Evolutionary conservation across 352 stramenopile genomes (phyloP).

Genomic region (Globisporangium cylindrosporum): DNA sequence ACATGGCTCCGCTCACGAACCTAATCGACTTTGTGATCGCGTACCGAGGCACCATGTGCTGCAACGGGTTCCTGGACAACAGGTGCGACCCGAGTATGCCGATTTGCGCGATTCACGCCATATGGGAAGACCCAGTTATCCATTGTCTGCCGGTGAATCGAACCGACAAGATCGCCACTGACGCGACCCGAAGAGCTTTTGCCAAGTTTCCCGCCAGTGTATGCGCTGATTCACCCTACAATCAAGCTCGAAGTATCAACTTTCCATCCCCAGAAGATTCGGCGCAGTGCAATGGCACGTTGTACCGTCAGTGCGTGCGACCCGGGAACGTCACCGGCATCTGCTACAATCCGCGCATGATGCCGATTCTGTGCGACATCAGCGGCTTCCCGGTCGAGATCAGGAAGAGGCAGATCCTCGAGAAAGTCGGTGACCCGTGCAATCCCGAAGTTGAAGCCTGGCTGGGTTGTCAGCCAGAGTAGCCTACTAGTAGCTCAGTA

Average conservation of each 20-base stretch:
- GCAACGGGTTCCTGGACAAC: slow-evolving; percentile 18
- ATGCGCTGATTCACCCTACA: too few relatives aligned
- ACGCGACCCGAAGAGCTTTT: neutral
- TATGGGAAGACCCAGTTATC: neutral
- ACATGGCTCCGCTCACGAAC: slow-evolving; percentile 3
- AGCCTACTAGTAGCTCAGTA: too few relatives aligned
- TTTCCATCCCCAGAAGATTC: too few relatives aligned
- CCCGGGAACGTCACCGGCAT: neutral
- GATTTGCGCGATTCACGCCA: slow-evolving; percentile 1
- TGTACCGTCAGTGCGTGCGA: too few relatives aligned
- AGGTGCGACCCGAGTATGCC: slow-evolving; percentile 13
- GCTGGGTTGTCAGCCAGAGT: neutral
- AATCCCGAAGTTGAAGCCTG: slow-evolving; percentile 1
- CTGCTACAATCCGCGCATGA: slow-evolving; percentile 6
- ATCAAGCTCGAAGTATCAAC: too few relatives aligned
- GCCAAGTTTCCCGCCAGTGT: neutral
- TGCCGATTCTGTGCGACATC: neutral
- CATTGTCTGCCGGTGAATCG: slow-evolving; percentile 8
- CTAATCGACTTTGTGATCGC: slow-evolving; percentile 5
- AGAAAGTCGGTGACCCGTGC: neutral
- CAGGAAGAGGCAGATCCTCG: neutral
- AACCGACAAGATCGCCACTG: slow-evolving; percentile 7
- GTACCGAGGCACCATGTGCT: slow-evolving; percentile 9
- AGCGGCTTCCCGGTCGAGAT: neutral
- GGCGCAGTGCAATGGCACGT: too few relatives aligned